Percentiles rank a stretch among this genome's conserved stretches.
Evolutionary conservation across 1,284 basidiomycete species (phyloP).

Genomic region (Puccinia coronata): DNA sequence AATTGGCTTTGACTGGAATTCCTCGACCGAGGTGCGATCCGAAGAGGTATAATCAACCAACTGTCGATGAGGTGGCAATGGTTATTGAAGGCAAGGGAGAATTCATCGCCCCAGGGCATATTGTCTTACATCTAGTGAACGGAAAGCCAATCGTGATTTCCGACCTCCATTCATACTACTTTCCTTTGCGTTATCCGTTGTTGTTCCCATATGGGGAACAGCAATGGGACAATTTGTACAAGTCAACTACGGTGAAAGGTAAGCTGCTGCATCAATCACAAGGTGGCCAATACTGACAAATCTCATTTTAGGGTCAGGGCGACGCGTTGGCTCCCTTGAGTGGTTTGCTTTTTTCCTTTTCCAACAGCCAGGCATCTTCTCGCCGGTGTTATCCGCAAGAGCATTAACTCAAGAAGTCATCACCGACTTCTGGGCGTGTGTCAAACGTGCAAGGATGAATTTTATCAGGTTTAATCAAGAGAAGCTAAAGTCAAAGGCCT

Average conservation of each 20-base stretch:
- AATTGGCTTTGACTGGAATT: no score
- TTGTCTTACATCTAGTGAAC: not conserved
- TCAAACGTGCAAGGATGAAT: no score
- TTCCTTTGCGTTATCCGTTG: not conserved
- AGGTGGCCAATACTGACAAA: not conserved
- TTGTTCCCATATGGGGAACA: conserved; percentile 22
- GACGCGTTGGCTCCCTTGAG: no score
- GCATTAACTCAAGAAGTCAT: not conserved
- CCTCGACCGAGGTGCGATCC: no score
- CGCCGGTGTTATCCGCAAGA: not conserved
- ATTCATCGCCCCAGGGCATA: not conserved
- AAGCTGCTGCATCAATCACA: not conserved
- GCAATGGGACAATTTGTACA: not conserved
- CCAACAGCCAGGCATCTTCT: not conserved
- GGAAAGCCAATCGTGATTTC: not conserved
- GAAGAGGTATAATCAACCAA: not conserved
- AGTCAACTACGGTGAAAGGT: not conserved
- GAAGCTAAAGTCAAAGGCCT: not conserved
- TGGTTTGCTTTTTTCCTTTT: not conserved
- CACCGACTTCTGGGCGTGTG: not conserved
- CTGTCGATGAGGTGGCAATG: not conserved
- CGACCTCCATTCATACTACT: not conserved
- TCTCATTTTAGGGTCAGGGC: not conserved
- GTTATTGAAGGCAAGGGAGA: not conserved
- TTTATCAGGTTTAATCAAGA: not conserved